Evolutionary conservation across 2,329 filamentous ascomycete species (phyloP), one percentile per base, ranked within the genome.

Genomic region (Allantophomopsis cytisporea): DNA sequence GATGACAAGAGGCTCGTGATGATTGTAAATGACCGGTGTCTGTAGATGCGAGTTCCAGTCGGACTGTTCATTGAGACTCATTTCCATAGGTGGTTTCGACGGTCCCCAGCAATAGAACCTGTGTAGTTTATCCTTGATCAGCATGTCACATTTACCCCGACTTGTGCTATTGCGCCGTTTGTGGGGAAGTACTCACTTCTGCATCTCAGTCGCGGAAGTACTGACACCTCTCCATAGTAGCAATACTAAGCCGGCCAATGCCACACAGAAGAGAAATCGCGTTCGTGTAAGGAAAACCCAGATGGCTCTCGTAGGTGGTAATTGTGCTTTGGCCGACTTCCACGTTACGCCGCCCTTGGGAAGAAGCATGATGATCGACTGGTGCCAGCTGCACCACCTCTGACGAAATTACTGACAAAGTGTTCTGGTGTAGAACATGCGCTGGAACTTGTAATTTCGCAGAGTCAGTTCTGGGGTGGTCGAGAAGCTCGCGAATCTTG

Each of bases 91-190:
- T n/a, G 91, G 76, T 66, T 93, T 95, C 17, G 82, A 76, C 12
- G 91, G 89, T 11, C 91, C 91, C 73, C 87, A 96, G 68, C 91
- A 98, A 64, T 94, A 94, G 63, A 94, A 95, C 63, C 89, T 96
- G 55, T 46, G 46, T 31, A 42, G 31, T 38, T 30, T 41, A 30
- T 21, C 20, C 10, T 34, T 31, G 35, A 36, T 42, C 38, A 45
- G 43, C 28, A 39, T 23, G 23, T 10, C 23, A 10, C 8, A 6
- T 28, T 12, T 28, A 28, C 23, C 23, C 23, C 23, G 23, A 28
- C 23, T 12, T 28, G 11, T 28, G 23, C 11, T 28, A 12, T 10
- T 28, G 23, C 23, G 23, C 23, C 23, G 23, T 28, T 28, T 28
- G 23, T 28, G 23, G 23, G 23, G 23, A 28, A 28, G 23, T 28